Evolutionary conservation across 805 yeast genomes (phyloP).

Genomic region (Wickerhamiella occidentalis): DNA sequence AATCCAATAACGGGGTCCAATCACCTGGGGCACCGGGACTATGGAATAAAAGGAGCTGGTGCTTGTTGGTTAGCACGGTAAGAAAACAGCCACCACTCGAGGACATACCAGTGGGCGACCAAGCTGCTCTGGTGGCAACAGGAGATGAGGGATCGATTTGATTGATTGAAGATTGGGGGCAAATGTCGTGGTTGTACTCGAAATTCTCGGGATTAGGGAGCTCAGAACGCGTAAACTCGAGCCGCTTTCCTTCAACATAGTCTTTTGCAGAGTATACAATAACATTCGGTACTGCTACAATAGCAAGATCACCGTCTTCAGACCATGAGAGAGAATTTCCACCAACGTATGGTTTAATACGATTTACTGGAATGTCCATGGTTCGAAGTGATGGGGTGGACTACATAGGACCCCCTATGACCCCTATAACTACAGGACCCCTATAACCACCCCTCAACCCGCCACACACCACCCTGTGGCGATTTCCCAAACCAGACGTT

Average conservation of each 20-base stretch:
- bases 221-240: neutral
- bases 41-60: neutral
- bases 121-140: neutral
- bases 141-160: neutral
- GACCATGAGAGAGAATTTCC: slow-evolving; percentile 5
- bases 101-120: slow-evolving; percentile 10
- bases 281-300: slow-evolving; percentile 3
- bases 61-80: slow-evolving; percentile 1
- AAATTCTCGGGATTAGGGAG: slow-evolving; percentile 2
- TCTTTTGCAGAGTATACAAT: slow-evolving; percentile 8
- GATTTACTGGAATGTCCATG: slow-evolving; percentile 7
- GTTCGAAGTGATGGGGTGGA: neutral
- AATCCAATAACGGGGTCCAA: neutral
- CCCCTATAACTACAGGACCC: no score
- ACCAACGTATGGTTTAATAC: neutral
- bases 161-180: neutral
- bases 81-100: slow-evolving; percentile 1
- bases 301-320: slow-evolving; percentile 6
- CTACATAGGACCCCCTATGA: no score
- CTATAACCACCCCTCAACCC: no score
- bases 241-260: neutral
- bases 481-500: no score
- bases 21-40: neutral
- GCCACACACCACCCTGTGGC: no score
- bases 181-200: neutral